Base-by-base conservation (phyloP, 495 filamentous ascomycete species). In the Hypoxylon fragiforme region DNA sequence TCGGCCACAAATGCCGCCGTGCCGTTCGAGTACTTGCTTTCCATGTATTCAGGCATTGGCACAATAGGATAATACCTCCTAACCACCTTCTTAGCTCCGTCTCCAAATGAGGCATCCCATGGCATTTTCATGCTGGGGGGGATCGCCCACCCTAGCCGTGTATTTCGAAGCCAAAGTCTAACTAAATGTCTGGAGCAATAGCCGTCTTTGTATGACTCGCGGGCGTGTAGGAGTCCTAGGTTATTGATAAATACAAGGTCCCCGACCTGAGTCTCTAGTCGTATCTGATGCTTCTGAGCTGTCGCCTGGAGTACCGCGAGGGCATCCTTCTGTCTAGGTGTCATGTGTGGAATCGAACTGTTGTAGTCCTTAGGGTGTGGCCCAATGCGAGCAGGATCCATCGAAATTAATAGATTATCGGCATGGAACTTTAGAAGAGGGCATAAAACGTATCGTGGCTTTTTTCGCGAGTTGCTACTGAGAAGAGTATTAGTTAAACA, bases 201-300 rank as follows among this genome's bases (percentile, higher is more conserved):
- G 2, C 59, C 44, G 50, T 82, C 77, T 24, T 63, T 40, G 53
- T 81, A 84, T 2, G 69, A 54, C 26, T 77, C 74, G 1, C 81
- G 72, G 13, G 73, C 80, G 65, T 89, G 85, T 42, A 87, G 74
- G 5, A 84, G 62, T 3, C 71, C 71, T 19, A 84, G 70, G 48
- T 89, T 88, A 58, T 88, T 85, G 53, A 86, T 71, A 52, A 84
- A 82, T 31, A 83, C 66, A 12, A 88, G 70, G 63, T 89, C 85
- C 0, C 84, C 85, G 5, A 71, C 69, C 41, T 76, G 70, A 18
- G 81, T 75, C 18, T 79, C 67, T 3, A 88, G 60, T 14, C 21
- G 57, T 4, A 73, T 36, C 3, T 68, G 68, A 31, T 74, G 51
- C 34, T 63, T 69, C 8, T 54, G 45, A 0, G 76, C 76, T 3